These are phyloP conservation scores for Geotrichum histeridarum DNA, from an alignment of 1,139 yeast genomes.

Conservation along the genomic window DNA sequence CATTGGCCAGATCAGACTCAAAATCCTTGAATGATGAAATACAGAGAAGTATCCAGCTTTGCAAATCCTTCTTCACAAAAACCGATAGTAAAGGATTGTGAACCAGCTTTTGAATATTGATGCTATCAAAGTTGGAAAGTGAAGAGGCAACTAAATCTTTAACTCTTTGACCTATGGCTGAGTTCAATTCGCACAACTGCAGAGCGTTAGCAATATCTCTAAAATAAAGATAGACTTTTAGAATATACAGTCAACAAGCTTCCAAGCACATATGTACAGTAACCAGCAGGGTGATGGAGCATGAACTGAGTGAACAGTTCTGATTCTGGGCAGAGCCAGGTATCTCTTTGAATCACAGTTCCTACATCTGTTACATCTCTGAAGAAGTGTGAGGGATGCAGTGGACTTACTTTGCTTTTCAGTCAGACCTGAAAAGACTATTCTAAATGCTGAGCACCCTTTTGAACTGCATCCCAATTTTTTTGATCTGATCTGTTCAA, in stretches of 20 bases:
- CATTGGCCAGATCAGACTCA: no score
- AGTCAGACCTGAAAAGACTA: neutral
- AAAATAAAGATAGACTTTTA: neutral
- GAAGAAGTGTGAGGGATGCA: neutral
- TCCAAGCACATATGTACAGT: conserved; percentile 1
- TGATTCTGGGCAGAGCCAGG: conserved; percentile 1
- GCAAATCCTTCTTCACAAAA: conserved; percentile 4
- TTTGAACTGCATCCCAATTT: neutral
- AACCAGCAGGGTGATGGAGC: conserved; percentile 8
- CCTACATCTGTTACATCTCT: neutral
- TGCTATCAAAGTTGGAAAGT: neutral
- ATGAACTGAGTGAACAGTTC: neutral
- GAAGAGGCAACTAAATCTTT: neutral
- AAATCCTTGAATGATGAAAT: neutral
- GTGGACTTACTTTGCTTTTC: neutral
- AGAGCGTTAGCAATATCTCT: neutral
- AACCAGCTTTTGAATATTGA: neutral
- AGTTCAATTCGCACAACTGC: conserved; percentile 10
- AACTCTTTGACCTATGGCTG: neutral
- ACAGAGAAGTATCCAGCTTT: conserved; percentile 3
- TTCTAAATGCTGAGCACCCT: neutral
- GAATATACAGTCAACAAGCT: conserved; percentile 7
- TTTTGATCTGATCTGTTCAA: neutral
- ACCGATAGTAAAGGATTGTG: neutral
- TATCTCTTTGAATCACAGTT: neutral